Base-by-base conservation (phyloP, 192 early-diverging fungal genomes). In the Chytriomyces hyalinus region DNA sequence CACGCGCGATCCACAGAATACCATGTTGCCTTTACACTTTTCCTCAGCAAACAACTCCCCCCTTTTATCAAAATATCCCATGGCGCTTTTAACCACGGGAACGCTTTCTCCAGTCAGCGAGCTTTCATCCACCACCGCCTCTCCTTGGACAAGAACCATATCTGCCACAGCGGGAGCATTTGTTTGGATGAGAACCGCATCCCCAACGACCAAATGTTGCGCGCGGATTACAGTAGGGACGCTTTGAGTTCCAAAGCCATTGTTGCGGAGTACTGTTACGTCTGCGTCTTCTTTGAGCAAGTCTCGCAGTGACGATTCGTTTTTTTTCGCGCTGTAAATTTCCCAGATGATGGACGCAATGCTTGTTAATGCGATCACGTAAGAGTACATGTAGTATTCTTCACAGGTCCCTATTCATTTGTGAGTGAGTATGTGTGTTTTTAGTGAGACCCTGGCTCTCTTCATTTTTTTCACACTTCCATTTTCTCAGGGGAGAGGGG, bases 61-160 rank as follows among this genome's bases (percentile, higher is more conserved):
- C 6, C n/a, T 28, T 17, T 49, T 7, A 20, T 66, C 73, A 75
- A 75, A 75, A 26, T 51, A 65, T 22, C 60, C 43, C 10, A 72
- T 20, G 8, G 17, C 46, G 6, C 61, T 65, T 68, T 86, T 86
- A 24, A 80, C 60, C 26, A 84, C 79, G 10, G 80, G 80, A 11
- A 83, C 69, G 9, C 81, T 73, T 73, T 86, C 85, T 4, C 85
- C 85, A 10, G 83, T 87, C 24, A 87, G 59, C 10, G 75, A 57
- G 13, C 78, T 75, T 67, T 86, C 85, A 67, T 86, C 82, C 36
- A 75, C 73, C 0, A 79, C 68, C 0, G 80, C 69, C 36, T 80
- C 81, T 68, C 83, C 83, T 59, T 84, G 82, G 4, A 87, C 61
- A 20, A 87, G 53, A 5, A 82, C 79, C 72, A 87, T 80, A 49